A percentile compares a stretch with the other conserved stretches of the same genome.
phyloP scores from a whole-genome alignment of 2,329 filamentous ascomycete genomes.

The Thielaviopsis punctulata region DNA sequence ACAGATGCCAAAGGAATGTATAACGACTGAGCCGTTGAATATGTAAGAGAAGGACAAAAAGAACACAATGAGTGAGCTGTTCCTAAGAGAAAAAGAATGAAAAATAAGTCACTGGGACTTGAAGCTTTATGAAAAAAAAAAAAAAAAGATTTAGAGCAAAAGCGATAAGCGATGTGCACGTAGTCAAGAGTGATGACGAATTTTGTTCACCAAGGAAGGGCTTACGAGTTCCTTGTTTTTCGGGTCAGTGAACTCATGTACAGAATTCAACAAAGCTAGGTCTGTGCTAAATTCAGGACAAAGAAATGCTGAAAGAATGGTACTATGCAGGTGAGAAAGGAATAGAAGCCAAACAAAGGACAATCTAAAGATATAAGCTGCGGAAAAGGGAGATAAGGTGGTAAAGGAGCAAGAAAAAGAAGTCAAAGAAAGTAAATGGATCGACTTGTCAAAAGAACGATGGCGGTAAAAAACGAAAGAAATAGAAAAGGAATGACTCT shows the following conservation, averaged over 20 bases:
- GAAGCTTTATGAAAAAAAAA: too few species aligned
- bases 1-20: not conserved
- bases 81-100: not conserved
- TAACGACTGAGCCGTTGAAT: not conserved
- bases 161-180: too few species aligned
- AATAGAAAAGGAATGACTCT: conserved; percentile 1
- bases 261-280: not conserved
- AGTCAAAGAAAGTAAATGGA: not conserved
- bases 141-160: too few species aligned
- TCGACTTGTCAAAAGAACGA: conserved; percentile 8
- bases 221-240: too few species aligned
- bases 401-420: not conserved
- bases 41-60: not conserved
- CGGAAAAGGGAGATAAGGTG: not conserved
- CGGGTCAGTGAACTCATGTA: too few species aligned
- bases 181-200: too few species aligned
- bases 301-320: not conserved
- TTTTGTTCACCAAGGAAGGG: too few species aligned
- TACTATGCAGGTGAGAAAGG: not conserved
- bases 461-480: not conserved
- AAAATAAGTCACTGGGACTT: too few species aligned
- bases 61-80: not conserved
- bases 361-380: not conserved
- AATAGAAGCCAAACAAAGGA: not conserved
- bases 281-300: not conserved